Evolutionary conservation across 2,329 filamentous ascomycete species (phyloP).

Genomic region (Colletotrichum sp.): DNA sequence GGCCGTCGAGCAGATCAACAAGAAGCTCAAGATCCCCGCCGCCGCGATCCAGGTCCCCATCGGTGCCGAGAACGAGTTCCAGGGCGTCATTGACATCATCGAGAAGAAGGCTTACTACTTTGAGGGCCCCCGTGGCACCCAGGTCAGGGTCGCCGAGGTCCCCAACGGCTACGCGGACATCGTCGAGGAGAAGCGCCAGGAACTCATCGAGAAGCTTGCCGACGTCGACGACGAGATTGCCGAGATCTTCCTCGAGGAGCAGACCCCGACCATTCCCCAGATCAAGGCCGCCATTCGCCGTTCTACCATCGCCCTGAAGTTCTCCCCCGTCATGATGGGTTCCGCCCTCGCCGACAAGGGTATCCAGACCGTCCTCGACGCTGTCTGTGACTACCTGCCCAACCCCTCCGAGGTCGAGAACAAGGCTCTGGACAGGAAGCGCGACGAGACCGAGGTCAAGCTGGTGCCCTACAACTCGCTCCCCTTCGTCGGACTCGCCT

Average conservation of each 20-base stretch:
- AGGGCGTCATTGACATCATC: slow-evolving; percentile 91
- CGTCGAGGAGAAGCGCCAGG: slow-evolving; percentile 80
- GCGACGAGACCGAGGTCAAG: slow-evolving; percentile 80
- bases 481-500: slow-evolving; percentile 93
- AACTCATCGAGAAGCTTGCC: slow-evolving; percentile 91
- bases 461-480: slow-evolving; percentile 92
- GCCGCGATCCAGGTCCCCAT: slow-evolving; percentile 96
- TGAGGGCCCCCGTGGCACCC: slow-evolving; percentile 81
- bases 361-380: slow-evolving; percentile 95
- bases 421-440: slow-evolving; percentile 82
- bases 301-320: slow-evolving; percentile 87
- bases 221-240: slow-evolving; percentile 99
- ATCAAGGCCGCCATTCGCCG: slow-evolving; percentile 92
- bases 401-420: slow-evolving; percentile 92
- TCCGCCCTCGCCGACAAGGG: slow-evolving; percentile 94
- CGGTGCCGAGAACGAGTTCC: slow-evolving; percentile 87
- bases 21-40: slow-evolving; percentile 90
- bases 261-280: slow-evolving; percentile 78
- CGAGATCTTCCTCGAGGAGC: slow-evolving; percentile 90
- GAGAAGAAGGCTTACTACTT: slow-evolving; percentile 94
- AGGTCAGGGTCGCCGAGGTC: slow-evolving; percentile 77
- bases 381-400: slow-evolving; percentile 93
- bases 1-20: slow-evolving; percentile 96
- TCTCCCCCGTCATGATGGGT: slow-evolving; percentile 95
- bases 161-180: slow-evolving; percentile 80